phyloP scores from a whole-genome alignment of 1,284 basidiomycete species.

The Moniliella sp. region DNA sequence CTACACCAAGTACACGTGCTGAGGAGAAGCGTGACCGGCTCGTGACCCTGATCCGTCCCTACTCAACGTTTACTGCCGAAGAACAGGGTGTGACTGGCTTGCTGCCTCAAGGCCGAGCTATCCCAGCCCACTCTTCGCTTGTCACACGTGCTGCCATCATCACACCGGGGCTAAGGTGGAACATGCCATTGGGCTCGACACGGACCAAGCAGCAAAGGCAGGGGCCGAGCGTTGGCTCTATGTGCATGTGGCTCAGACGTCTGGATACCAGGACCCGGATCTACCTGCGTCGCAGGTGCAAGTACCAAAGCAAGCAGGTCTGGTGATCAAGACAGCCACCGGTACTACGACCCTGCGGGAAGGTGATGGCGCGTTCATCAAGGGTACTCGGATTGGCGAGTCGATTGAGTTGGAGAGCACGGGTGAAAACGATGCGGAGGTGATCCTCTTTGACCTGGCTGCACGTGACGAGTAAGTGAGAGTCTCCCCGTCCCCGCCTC shows the following conservation, averaged over 20 bases:
- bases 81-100: conserved; percentile 7
- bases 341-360: not conserved
- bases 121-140: conserved; percentile 10
- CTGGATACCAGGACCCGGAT: not conserved
- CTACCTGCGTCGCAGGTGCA: not conserved
- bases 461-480: no score
- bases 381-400: not conserved
- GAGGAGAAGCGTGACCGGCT: no score
- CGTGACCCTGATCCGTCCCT: conserved; percentile 15
- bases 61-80: conserved; percentile 4
- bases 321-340: not conserved
- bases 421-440: not conserved
- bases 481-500: no score
- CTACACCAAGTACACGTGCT: conserved; percentile 12
- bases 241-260: conserved; percentile 8
- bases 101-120: conserved; percentile 9
- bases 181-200: conserved; percentile 10
- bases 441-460: no score
- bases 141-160: conserved; percentile 12
- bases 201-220: conserved; percentile 1
- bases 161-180: conserved; percentile 4
- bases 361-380: not conserved
- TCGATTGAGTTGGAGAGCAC: not conserved
- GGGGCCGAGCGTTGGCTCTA: conserved; percentile 13
- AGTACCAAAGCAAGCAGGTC: not conserved